Evolutionary conservation across 257 asterid genomes (phyloP), one percentile per base, ranked within the genome.

Genomic region (Plantago ovata): DNA sequence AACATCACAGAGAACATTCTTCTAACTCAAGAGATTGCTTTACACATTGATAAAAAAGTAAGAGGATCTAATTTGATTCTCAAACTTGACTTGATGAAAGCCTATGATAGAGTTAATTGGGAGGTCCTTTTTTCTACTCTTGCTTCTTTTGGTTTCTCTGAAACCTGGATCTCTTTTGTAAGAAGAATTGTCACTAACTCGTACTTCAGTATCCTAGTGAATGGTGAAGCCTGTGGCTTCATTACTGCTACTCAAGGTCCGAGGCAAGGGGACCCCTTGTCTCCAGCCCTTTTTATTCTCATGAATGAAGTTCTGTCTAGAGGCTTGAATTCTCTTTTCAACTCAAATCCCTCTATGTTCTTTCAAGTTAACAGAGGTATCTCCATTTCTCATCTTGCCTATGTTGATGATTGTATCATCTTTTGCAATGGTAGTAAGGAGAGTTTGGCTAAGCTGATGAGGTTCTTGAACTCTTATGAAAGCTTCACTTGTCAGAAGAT

Each of bases 261-360:
- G 11, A 47, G 53, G 11, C 53, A 47, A 47, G 53, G 51, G 20
- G 51, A 45, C 20, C 51, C 51, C n/a, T n/a, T n/a, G n/a, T n/a
- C n/a, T n/a, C n/a, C n/a, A n/a, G n/a, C n/a, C n/a, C n/a, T n/a
- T n/a, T 15, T 6, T 13, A 16, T 45, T 18, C 2, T 14, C 5
- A 13, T 6, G 4, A 14, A 3, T 6, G 20, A 45, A 14, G 4
- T 1, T 14, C 1, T 45, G 20, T 45, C 8, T 6, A 15, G 53
- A 5, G 53, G 53, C 2, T 8, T 47, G 1, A 6, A 47, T 5
- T 7, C 14, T 47, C 6, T 47, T 2, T n/a, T 13, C 15, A 16
- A 47, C 1, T 6, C 2, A 6, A 47, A 47, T 2, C 8, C 8
- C 15, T 1, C 9, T 3, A 9, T 15, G 9, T 47, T 12, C 3